Conservation (phyloP, 106 monocot genomes). For the Cymbidium sinense region DNA sequence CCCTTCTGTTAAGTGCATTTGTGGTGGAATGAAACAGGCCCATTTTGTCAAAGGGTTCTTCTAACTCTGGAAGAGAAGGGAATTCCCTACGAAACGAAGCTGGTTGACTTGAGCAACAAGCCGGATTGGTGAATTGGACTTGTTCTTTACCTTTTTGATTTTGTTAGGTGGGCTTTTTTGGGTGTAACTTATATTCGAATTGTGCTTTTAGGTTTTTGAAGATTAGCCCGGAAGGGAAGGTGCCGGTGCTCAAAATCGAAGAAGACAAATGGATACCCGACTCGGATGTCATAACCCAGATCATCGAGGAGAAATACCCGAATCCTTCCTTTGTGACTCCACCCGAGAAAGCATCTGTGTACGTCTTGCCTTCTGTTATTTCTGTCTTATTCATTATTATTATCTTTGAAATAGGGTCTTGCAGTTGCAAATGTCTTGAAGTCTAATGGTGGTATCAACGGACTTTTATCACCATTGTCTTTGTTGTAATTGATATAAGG, state of each 20-base stretch:
- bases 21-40: constrained; percentile 35
- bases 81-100: constrained; percentile 64
- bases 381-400: too few relatives aligned
- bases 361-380: constrained; percentile 1
- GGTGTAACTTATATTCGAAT: background rate
- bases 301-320: constrained; percentile 78
- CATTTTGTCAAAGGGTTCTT: constrained; percentile 74
- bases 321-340: constrained; percentile 57
- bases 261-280: constrained; percentile 65
- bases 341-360: constrained; percentile 63
- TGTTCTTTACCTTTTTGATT: background rate
- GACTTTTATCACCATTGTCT: too few relatives aligned
- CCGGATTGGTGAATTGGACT: constrained; percentile 55
- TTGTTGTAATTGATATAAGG: too few relatives aligned
- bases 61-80: constrained; percentile 91
- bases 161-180: background rate
- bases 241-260: constrained; percentile 52
- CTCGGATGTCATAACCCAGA: constrained; percentile 68
- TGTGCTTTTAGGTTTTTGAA: constrained; percentile 56
- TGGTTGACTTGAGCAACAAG: constrained; percentile 61
- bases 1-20: background rate
- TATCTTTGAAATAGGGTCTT: too few relatives aligned
- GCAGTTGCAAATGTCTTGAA: background rate
- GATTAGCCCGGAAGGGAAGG: constrained; percentile 75
- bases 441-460: background rate